Conservation (phyloP, 257 asterid species). For the Penstemon barbatus region DNA sequence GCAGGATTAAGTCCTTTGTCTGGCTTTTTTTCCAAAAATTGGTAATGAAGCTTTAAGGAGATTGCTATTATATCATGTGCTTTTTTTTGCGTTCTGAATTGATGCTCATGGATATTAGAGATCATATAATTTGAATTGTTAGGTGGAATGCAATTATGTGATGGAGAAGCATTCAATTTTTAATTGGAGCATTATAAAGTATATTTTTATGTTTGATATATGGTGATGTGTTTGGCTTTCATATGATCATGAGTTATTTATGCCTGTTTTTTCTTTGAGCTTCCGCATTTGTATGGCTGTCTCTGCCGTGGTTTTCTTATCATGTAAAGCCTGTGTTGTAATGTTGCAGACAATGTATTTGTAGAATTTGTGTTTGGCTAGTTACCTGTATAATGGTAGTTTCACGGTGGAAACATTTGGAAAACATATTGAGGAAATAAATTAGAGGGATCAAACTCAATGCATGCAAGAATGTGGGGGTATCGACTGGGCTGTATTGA, state of each 20-base stretch:
- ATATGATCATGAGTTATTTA: neutral
- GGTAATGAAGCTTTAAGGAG: neutral
- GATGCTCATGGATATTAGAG: neutral
- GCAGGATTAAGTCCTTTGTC: neutral
- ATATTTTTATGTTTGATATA: neutral
- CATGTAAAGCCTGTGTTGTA: neutral
- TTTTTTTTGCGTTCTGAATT: slow-evolving; percentile 17
- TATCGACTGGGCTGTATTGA: neutral
- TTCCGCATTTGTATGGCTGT: neutral
- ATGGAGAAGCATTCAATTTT: slow-evolving; percentile 15
- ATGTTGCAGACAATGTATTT: neutral
- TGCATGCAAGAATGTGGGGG: neutral
- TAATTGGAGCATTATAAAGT: neutral
- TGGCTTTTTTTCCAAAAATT: neutral
- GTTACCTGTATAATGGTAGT: neutral
- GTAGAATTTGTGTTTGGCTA: neutral
- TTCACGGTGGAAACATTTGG: neutral
- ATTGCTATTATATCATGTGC: neutral
- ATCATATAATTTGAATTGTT: slow-evolving; percentile 18
- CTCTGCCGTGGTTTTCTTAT: neutral
- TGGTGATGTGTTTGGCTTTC: neutral
- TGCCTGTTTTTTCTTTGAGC: neutral
- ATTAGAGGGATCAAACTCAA: neutral
- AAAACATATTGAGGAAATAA: neutral
- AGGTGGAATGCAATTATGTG: slow-evolving; percentile 6